Evolutionary conservation across 805 yeast genomes (phyloP), one percentile per base, ranked within the genome.

Genomic region (Saccharomyces paradoxus): DNA sequence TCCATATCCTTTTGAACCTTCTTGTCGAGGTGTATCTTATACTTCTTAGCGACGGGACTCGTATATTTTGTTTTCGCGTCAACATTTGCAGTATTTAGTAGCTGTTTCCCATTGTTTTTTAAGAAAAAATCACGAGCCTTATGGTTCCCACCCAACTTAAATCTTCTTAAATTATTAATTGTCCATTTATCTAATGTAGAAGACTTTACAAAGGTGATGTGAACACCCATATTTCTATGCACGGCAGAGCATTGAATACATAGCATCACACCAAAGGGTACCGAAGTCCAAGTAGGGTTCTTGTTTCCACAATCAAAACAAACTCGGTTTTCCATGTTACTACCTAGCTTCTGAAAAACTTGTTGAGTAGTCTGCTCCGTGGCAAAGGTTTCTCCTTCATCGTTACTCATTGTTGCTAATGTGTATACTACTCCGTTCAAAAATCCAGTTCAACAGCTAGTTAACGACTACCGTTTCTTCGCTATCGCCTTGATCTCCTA

Each of bases 221-320:
- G 99, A 41, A 91, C 97, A 56, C 99, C 99, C 73, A 94, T 73
- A 70, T 90, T 90, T 71, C 99, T 82, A 75, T 94, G 99, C 52
- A 87, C 89, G 3, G 98, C 91, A 53, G 96, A 87, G 71, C 99
- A 94, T 70, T 94, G 96, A 57, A 91, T 78, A 75, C 99, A 94
- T 56, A 94, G 74, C 69, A 91, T 81, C 52, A 91, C 87, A 54
- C 97, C 99, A 71, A 89, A 92, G 13, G 98, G 96, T 53, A 92
- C 90, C 13, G 98, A 92, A 3, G 99, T 89, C 99, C 99, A 94
- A 0, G 98, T 89, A 41, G 99, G 98, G 70, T 91, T 91, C 68
- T 87, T 89, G 63, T 91, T 87, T 52, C 86, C 81, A 72, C 99
- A 94, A 69, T 94, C 99, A 73, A 94, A 92, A 73, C 99, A 94